Base-by-base conservation (phyloP, 768 basidiomycete genomes). In the Sarcodon sp. region DNA sequence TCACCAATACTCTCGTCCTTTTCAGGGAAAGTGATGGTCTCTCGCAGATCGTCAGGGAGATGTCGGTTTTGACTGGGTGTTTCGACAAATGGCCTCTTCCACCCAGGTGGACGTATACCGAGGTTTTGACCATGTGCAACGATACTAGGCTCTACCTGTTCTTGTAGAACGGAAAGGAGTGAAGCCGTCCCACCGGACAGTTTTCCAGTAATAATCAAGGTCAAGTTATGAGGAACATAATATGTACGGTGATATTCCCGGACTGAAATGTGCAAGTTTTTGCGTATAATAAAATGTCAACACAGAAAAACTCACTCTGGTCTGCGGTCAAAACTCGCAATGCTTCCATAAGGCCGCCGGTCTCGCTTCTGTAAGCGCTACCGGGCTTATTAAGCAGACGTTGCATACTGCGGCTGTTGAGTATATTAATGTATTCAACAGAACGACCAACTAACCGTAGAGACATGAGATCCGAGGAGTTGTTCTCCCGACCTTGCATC, bases 401-500 rank as follows among this genome's bases (percentile, higher is more conserved):
- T 60, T 96, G 91, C 49, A 77, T 68, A 33, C 88, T 93, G 57
- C 33, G 58, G 41, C 35, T 47, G 32, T 44, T 10, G 7, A n/a
- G 21, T 5, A 45, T 31, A 21, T 6, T 38, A 21, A 33, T 43
- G 10, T 12, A 27, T 32, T 13, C 9, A 32, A 35, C 27, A 33
- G 10, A 32, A 4, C 15, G 18, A 9, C 10, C 5, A 35, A 69
- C 78, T 38, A 53, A 91, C 90, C 78, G 68, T 27, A 92, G 73
- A 35, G 83, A 79, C 87, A 96, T 92, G 39, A 97, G 68, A 66
- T 97, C 93, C 8, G 79, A 80, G 1, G 88, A 79, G 0, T 87
- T 91, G 59, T 98, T 97, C 68, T 98, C 84, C 43, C 94, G 76
- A 1, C 91, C 92, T 66, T 93, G 89, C 92, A 96, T 96, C 67